Conservation (phyloP, 75 land plant genomes). For the Cupressus sempervirens region DNA sequence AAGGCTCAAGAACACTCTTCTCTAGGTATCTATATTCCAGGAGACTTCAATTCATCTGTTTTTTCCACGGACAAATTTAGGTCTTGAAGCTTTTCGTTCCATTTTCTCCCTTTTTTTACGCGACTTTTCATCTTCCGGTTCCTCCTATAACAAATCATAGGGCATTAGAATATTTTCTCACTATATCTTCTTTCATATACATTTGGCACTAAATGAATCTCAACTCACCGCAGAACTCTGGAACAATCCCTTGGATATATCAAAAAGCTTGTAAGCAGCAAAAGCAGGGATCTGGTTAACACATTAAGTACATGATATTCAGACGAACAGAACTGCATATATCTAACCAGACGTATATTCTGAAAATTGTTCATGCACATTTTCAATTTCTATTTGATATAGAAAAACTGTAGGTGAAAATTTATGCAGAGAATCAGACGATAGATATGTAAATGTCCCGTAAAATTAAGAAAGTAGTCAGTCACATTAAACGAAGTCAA, state of each 20-base stretch:
- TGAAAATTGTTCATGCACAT: neutral
- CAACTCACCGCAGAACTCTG: conserved; percentile 53
- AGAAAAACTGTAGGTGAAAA: neutral
- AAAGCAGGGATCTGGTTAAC: conserved; percentile 63
- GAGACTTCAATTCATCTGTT: conserved; percentile 15
- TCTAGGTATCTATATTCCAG: neutral
- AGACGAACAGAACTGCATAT: conserved; percentile 2
- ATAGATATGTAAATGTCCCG: neutral
- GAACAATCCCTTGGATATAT: conserved; percentile 38
- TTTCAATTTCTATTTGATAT: neutral
- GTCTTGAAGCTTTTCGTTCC: conserved; percentile 60
- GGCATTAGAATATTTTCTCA: neutral
- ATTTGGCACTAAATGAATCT: neutral
- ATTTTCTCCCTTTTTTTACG: conserved; percentile 74
- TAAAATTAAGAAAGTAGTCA: neutral
- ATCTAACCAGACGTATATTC: neutral
- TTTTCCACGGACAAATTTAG: conserved; percentile 39
- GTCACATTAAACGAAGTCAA: neutral
- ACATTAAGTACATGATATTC: neutral
- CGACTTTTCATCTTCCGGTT: conserved; percentile 69
- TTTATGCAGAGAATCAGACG: neutral
- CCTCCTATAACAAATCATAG: conserved; percentile 30
- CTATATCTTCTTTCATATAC: neutral
- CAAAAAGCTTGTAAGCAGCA: conserved; percentile 46
- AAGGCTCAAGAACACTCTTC: neutral